Conservation (phyloP, 345 rosid genomes). For the Brassica carinata region DNA sequence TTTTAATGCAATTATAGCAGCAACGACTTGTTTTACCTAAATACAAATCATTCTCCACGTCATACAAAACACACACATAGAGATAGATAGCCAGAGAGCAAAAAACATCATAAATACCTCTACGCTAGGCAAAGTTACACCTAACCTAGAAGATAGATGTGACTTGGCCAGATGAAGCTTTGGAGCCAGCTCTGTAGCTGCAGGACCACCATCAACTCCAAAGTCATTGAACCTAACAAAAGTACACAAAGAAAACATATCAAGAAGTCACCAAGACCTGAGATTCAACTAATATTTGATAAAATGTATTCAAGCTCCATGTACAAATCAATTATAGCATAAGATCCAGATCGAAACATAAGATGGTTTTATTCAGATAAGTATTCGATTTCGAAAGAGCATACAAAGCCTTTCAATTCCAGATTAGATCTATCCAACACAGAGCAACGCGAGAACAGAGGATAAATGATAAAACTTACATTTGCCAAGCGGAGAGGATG, state of each 20-base stretch:
- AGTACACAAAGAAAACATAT: not conserved
- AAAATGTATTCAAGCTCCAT: not conserved
- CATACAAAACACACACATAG: not conserved
- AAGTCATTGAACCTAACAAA: slow-evolving; percentile 57
- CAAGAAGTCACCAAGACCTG: not conserved
- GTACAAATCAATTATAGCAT: not conserved
- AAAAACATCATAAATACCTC: slow-evolving; percentile 50
- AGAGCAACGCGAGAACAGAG: slow-evolving; percentile 18
- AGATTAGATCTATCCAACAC: slow-evolving; percentile 27
- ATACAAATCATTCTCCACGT: slow-evolving; percentile 16
- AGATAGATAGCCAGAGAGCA: not conserved
- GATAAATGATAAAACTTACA: slow-evolving; percentile 43
- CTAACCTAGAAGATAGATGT: slow-evolving; percentile 60
- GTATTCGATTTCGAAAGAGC: not conserved
- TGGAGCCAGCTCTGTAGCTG: slow-evolving; percentile 72
- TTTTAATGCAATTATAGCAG: slow-evolving; percentile 49
- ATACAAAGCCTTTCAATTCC: not conserved
- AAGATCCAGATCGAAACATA: slow-evolving; percentile 15
- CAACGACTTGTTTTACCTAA: slow-evolving; percentile 61
- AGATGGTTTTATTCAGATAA: not conserved
- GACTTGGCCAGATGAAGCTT: slow-evolving; percentile 58
- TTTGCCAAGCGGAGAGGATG: slow-evolving; percentile 93
- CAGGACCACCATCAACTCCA: slow-evolving; percentile 84
- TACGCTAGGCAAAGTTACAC: slow-evolving; percentile 53
- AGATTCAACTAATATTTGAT: not conserved